Conservation (phyloP, 805 yeast species). For the Cyberlindnera americana region DNA sequence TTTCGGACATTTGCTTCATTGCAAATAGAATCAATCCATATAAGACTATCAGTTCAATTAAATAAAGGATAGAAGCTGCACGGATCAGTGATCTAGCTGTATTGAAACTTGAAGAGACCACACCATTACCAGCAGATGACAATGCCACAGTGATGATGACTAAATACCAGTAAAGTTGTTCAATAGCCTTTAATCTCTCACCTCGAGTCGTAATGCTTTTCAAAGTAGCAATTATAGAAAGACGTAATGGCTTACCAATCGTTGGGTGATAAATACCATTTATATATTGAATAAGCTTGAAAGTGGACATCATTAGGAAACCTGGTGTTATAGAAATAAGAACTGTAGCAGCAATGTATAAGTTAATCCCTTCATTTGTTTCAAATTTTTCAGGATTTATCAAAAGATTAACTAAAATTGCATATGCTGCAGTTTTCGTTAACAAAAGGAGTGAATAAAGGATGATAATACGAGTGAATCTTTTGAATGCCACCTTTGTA, state of each 20-base stretch:
- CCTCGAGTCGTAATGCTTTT: not conserved
- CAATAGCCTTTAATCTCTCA: not conserved
- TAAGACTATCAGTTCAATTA: not conserved
- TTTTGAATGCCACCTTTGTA: not conserved
- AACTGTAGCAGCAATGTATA: conserved; percentile 6
- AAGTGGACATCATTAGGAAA: conserved; percentile 3
- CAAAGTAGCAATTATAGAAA: not conserved
- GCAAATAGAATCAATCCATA: not conserved
- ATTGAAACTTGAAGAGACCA: not conserved
- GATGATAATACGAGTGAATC: conserved; percentile 2
- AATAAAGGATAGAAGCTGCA: conserved; percentile 6
- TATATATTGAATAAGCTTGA: conserved; percentile 5
- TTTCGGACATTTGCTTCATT: not conserved
- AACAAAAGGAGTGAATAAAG: not conserved
- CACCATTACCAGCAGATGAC: conserved; percentile 6
- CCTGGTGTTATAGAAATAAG: conserved; percentile 2
- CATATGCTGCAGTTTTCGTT: conserved; percentile 4
- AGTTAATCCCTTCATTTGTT: not conserved
- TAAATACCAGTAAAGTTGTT: not conserved
- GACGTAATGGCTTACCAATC: not conserved
- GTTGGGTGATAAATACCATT: not conserved
- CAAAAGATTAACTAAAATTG: not conserved
- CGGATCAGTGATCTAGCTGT: not conserved
- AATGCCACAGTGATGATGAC: conserved; percentile 2
- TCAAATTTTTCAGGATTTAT: not conserved